A percentile compares a stretch with the other conserved stretches of the same genome.
These are phyloP conservation scores for Oemleria cerasiformis DNA, from an alignment of 306 rosid genomes.

Conservation along the genomic window DNA sequence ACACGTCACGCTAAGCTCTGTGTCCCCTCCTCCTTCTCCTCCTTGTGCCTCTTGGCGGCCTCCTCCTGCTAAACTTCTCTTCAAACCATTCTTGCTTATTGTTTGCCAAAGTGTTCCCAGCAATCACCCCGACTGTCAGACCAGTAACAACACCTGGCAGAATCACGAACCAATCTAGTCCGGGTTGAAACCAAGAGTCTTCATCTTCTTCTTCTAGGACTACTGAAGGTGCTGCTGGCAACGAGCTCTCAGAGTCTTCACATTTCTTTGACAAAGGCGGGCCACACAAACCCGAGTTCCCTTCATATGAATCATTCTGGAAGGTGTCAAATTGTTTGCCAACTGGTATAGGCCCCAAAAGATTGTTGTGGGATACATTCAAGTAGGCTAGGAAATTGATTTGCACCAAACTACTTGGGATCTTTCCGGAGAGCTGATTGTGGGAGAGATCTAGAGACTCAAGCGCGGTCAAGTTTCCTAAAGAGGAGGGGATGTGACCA, in stretches of 20 bases:
- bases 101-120: neutral
- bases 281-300: slow-evolving; percentile 18
- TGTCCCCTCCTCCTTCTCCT: neutral
- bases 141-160: neutral
- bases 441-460: slow-evolving; percentile 19
- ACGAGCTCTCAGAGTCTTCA: neutral
- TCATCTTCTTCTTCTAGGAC: neutral
- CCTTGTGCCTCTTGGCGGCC: neutral
- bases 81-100: slow-evolving; percentile 14
- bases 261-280: slow-evolving; percentile 13
- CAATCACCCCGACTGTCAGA: slow-evolving; percentile 2
- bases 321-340: slow-evolving; percentile 20
- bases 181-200: neutral
- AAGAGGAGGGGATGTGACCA: slow-evolving; percentile 9
- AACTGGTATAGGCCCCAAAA: slow-evolving; percentile 6
- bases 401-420: neutral
- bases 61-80: neutral
- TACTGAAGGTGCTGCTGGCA: neutral
- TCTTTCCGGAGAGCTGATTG: slow-evolving; percentile 18
- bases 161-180: neutral
- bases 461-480: slow-evolving; percentile 5
- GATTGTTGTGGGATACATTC: slow-evolving; percentile 2
- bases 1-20: neutral
- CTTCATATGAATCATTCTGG: neutral
- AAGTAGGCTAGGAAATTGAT: slow-evolving; percentile 14